Evolutionary conservation across 75 land plant species (phyloP).

Genomic region (Cupressus sempervirens): DNA sequence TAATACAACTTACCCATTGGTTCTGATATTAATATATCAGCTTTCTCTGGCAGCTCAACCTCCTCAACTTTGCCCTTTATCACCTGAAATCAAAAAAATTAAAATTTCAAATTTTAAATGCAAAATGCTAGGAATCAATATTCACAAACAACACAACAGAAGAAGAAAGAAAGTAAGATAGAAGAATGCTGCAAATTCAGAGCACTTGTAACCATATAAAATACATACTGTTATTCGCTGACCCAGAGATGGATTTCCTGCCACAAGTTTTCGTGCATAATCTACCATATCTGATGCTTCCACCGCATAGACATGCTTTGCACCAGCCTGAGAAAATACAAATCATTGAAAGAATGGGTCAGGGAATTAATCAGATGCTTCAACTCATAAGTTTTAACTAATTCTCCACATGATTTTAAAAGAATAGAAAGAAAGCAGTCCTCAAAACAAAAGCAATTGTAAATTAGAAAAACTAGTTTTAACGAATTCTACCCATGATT

Average conservation of each 20-base stretch:
- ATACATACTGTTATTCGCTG: constrained; percentile 68
- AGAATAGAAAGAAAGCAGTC: background rate
- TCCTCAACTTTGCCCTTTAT: constrained; percentile 96
- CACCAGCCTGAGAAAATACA: constrained; percentile 72
- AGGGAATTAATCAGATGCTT: background rate
- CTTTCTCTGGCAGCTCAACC: constrained; percentile 93
- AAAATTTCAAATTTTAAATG: background rate
- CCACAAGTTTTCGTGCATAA: constrained; percentile 81
- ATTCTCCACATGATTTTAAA: background rate
- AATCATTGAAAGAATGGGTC: background rate
- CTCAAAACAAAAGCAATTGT: background rate
- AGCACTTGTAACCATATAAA: background rate
- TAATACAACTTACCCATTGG: constrained; percentile 80
- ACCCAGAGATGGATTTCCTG: constrained; percentile 71
- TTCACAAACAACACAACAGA: background rate
- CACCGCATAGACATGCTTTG: constrained; percentile 96
- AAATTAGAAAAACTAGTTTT: background rate
- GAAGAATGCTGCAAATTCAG: background rate
- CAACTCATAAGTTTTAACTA: background rate
- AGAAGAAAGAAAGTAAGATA: background rate
- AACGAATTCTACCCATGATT: background rate
- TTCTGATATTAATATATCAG: constrained; percentile 94
- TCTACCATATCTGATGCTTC: constrained; percentile 99
- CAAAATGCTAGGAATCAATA: background rate
- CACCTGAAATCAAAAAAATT: constrained; percentile 38